Evolutionary conservation across 129 eudicot genomes (phyloP), one percentile per base, ranked within the genome.

Genomic region (Silybum marianum): DNA sequence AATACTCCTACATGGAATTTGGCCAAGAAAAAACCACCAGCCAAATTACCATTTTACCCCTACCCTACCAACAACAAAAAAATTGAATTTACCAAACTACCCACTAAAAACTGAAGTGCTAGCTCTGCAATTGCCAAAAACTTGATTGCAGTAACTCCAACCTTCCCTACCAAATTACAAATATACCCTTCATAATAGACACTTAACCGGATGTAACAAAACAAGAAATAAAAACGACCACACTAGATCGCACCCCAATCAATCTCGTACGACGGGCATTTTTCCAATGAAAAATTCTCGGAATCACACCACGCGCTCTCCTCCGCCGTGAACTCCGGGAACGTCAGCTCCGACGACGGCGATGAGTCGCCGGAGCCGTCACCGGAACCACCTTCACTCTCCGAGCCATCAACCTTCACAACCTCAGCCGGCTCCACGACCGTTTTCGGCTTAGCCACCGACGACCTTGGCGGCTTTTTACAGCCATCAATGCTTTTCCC

Each of bases 51-150:
- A 32, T 39, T 10, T 44, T 78, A 38, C 39, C 72, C 23, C 16
- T 26, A 13, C 23, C 24, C 13, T 26, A 70, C 4, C 12, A 71
- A 34, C 5, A 71, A 77, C 68, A 66, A 65, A 9, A 24, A 24
- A 78, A 18, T 14, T 24, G 42, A 77, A 66, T 66, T 3, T 67
- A 63, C 62, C 44, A 77, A 77, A 77, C 72, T 77, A 63, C 36
- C 80, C 36, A 38, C 73, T 22, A 13, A 38, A 38, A 38, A 4
- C 40, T 23, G 39, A 65, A 23, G 73, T 14, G 12, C 65, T 9
- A 78, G 92, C 82, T 76, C 88, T 81, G 90, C 97, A 91, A 89
- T 85, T 86, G 71, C 81, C 90, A 85, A 91, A 91, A 91, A 91
- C 82, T 89, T 58, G 63, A 91, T 74, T 87, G 93, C 93, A 89